Percentiles rank a stretch among this genome's conserved stretches.
These are phyloP conservation scores for Triangularia setosa DNA, from an alignment of 2,329 filamentous ascomycete species.

Conservation along the genomic window DNA sequence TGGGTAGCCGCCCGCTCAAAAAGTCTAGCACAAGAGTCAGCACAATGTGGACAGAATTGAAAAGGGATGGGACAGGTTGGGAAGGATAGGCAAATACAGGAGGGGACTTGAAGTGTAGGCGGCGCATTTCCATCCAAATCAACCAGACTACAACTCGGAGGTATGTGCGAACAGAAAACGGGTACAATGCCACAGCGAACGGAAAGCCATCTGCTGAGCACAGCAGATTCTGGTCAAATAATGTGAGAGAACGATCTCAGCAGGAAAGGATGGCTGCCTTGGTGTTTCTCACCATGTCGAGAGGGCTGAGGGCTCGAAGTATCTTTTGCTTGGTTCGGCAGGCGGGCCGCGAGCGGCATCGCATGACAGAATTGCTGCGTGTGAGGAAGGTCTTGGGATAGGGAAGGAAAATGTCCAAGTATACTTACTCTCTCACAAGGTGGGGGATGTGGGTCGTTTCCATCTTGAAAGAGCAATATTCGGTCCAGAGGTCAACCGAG, in stretches of 20 bases:
- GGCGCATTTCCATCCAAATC: conserved; percentile 47
- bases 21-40: conserved; percentile 58
- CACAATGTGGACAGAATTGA: conserved; percentile 16
- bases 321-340: conserved; percentile 25
- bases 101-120: conserved; percentile 49
- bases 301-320: conserved; percentile 27
- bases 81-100: conserved; percentile 59
- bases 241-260: conserved; percentile 62
- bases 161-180: conserved; percentile 34
- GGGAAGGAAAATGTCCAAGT: conserved; percentile 61
- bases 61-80: conserved; percentile 32
- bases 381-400: conserved; percentile 47
- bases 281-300: conserved; percentile 68
- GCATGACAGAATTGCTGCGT: conserved; percentile 38
- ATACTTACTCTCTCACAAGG: conserved; percentile 99
- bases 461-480: conserved; percentile 97
- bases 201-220: conserved; percentile 33
- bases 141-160: conserved; percentile 33
- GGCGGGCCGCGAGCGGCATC: conserved; percentile 41
- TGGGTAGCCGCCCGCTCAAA: conserved; percentile 84
- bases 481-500: conserved; percentile 94
- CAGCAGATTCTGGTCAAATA: conserved; percentile 59
- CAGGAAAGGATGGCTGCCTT: conserved; percentile 48
- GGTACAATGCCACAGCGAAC: conserved; percentile 35
- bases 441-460: conserved; percentile 93